phyloP scores from a whole-genome alignment of 768 basidiomycete genomes.

The Rickenella mellea region DNA sequence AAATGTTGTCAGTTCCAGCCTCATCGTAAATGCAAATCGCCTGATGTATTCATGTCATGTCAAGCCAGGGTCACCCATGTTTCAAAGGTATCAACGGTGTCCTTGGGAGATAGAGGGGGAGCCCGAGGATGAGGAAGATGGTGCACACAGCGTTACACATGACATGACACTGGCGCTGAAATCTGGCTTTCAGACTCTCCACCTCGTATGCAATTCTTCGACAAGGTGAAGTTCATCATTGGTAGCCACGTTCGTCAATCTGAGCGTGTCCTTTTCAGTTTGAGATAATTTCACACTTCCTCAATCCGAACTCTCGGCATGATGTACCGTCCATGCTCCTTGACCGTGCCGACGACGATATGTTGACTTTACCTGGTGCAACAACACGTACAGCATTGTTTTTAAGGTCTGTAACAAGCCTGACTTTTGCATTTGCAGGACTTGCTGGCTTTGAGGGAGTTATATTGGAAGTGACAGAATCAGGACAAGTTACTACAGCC shows the following conservation, averaged over 20 bases:
- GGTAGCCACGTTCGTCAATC: background rate
- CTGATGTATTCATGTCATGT: background rate
- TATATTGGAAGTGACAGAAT: slow-evolving; percentile 69
- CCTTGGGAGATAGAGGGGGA: slow-evolving; percentile 79
- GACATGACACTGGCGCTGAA: too few relatives aligned
- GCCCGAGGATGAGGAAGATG: slow-evolving; percentile 79
- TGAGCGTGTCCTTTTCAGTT: slow-evolving; percentile 34
- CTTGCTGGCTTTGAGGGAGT: slow-evolving; percentile 75
- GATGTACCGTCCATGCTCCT: slow-evolving; percentile 72
- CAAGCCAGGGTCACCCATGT: slow-evolving; percentile 81
- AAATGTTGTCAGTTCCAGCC: slow-evolving; percentile 65
- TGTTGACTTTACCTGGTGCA: slow-evolving; percentile 55
- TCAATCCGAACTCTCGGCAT: slow-evolving; percentile 51
- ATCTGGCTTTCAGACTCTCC: slow-evolving; percentile 50
- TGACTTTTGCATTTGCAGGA: slow-evolving; percentile 21
- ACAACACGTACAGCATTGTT: slow-evolving; percentile 49
- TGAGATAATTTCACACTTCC: slow-evolving; percentile 70
- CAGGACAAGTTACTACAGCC: slow-evolving; percentile 68
- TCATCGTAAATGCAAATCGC: background rate
- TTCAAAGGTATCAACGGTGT: slow-evolving; percentile 87
- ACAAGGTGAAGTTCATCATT: slow-evolving; percentile 61
- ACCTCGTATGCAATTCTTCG: slow-evolving; percentile 62
- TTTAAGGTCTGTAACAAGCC: background rate
- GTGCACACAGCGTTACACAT: slow-evolving; percentile 35
- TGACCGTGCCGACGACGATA: slow-evolving; percentile 69